Evolutionary conservation across 192 early-diverging fungal genomes (phyloP), one percentile per base, ranked within the genome.

Genomic region (Funneliformis geosporum): DNA sequence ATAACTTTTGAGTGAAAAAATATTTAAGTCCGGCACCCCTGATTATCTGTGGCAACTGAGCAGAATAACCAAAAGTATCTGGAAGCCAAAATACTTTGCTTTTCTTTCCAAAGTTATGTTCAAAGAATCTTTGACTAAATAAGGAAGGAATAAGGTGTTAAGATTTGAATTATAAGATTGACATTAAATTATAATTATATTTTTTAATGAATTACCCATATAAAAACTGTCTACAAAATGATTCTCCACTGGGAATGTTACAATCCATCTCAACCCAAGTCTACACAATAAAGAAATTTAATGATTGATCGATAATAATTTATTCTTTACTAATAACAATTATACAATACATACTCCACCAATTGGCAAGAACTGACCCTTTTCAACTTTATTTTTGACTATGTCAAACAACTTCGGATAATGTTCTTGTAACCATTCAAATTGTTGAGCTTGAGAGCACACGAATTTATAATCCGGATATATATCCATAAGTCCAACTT

Each of bases 221-320:
- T 23, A 99, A 83, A 86, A 99, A 97, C 83, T 99, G 98, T 18
- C 98, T 90, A 70, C 90, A 92, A 43, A 99, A 82, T 4, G 95
- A 90, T 83, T 99, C 98, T n/a, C 98, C 98, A 50, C 93, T 94
- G 6, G 98, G 98, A 59, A 99, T 85, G 86, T 99, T 99, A 85
- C 94, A 94, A 85, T 99, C 98, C 96, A 98, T 99, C 83, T 99
- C 98, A 14, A 98, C 90, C 97, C 96, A 99, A 27, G 96, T 95
- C 77, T 88, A 55, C 21, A 55, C 7, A 21, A 55, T 21, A 18
- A 55, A 21, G 50, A 55, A 18, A 21, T 55, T 55, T 55, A 55
- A 55, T 16, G 6, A 18, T 7, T 6, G 21, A 50, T 18, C 2
- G 16, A 21, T 55, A 44, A 55, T 21, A 55, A 21, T 55, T 18